Evolutionary conservation across 306 rosid species (phyloP).

Genomic region (Urtica urens): DNA sequence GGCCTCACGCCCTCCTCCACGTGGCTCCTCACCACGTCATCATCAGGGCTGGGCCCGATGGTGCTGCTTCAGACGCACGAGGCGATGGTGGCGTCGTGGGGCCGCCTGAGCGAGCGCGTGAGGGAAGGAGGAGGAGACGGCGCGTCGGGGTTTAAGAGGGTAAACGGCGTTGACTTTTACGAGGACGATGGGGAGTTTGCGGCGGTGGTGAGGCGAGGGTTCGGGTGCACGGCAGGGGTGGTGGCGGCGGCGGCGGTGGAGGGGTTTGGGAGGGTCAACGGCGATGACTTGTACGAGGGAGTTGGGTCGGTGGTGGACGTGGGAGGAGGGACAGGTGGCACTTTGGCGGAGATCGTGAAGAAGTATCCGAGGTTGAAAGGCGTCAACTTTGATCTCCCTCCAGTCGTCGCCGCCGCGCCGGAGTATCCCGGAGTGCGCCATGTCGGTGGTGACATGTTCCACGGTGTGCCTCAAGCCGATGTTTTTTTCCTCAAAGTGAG

Average conservation of each 20-base stretch:
- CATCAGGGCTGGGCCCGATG: constrained; percentile 8
- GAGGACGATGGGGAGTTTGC: constrained; percentile 12
- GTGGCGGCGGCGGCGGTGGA: constrained; percentile 5
- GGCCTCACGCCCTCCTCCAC: constrained; percentile 13
- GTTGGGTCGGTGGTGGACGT: constrained; percentile 33
- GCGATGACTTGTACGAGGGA: no score
- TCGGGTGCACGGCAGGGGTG: constrained; percentile 18
- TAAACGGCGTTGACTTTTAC: constrained; percentile 21
- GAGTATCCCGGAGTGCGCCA: constrained; percentile 21
- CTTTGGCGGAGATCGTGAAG: constrained; percentile 18
- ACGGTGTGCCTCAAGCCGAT: constrained; percentile 23
- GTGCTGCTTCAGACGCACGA: constrained; percentile 12
- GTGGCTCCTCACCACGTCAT: constrained; percentile 9
- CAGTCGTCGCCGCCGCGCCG: constrained; percentile 22
- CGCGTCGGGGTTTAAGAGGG: constrained; percentile 17
- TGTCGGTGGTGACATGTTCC: constrained; percentile 36
- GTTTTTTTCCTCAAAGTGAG: constrained; percentile 28
- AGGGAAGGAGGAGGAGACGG: constrained; percentile 20
- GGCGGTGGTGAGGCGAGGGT: constrained; percentile 11
- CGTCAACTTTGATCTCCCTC: constrained; percentile 33
- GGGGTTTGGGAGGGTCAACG: constrained; percentile 11
- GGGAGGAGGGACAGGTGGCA: constrained; percentile 26
- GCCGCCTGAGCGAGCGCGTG: constrained; percentile 9
- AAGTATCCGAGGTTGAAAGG: constrained; percentile 21
- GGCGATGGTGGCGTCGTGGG: constrained; percentile 20